A percentile compares a stretch with the other conserved stretches of the same genome.
These are phyloP conservation scores for Populus ilicifolia DNA, from an alignment of 345 rosid genomes.

Conservation along the genomic window DNA sequence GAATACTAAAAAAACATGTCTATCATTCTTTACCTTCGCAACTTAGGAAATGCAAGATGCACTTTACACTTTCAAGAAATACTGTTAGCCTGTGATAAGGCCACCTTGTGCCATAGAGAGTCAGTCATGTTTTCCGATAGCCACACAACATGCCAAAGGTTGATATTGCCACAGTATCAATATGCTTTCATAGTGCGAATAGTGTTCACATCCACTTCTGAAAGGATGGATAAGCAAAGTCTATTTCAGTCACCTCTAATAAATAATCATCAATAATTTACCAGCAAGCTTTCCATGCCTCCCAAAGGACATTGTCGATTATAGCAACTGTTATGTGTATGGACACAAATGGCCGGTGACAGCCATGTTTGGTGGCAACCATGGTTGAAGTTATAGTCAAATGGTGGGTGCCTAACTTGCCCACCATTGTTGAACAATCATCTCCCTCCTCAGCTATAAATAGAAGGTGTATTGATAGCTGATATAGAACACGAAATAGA, in stretches of 20 bases:
- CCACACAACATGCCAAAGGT: not conserved
- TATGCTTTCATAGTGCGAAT: not conserved
- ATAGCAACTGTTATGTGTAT: no score
- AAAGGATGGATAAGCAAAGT: not conserved
- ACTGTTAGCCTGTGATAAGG: not conserved
- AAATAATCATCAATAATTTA: not conserved
- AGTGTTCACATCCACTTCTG: not conserved
- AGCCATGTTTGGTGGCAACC: no score
- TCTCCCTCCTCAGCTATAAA: no score
- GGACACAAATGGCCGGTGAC: no score
- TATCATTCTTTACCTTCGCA: not conserved
- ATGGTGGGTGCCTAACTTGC: no score
- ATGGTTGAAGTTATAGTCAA: no score
- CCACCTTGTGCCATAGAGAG: not conserved
- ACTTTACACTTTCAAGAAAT: no score
- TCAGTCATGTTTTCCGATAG: not conserved
- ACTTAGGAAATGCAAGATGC: not conserved
- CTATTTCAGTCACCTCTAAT: not conserved
- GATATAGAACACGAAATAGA: accelerated
- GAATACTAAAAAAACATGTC: not conserved
- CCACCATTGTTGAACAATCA: no score
- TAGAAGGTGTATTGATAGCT: accelerated
- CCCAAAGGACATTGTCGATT: no score
- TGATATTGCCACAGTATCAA: not conserved
- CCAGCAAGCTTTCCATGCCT: no score